Percentiles rank a stretch among this genome's conserved stretches.
These are phyloP conservation scores for Suhomyces chickasaworum DNA, from an alignment of 1,139 yeast species.

Conservation along the genomic window DNA sequence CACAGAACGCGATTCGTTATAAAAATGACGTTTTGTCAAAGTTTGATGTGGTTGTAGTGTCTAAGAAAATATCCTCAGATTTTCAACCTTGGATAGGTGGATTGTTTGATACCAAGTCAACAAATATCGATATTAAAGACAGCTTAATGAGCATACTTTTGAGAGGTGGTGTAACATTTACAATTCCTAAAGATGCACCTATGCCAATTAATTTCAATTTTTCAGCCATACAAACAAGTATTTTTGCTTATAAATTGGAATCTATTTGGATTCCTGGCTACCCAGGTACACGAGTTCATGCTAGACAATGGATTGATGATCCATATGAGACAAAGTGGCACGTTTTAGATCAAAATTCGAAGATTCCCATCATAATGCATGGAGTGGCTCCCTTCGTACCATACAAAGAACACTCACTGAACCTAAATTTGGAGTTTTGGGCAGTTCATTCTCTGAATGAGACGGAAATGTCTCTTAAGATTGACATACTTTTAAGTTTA, in stretches of 20 bases:
- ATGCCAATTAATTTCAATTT: slow-evolving; percentile 50
- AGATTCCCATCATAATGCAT: slow-evolving; percentile 53
- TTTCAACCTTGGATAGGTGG: slow-evolving; percentile 36
- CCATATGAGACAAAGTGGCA: slow-evolving; percentile 83
- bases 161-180: slow-evolving; percentile 36
- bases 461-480: slow-evolving; percentile 35
- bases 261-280: background rate
- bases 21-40: slow-evolving; percentile 34
- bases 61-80: slow-evolving; percentile 24
- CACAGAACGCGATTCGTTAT: slow-evolving; percentile 50
- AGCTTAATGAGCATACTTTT: slow-evolving; percentile 34
- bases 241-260: slow-evolving; percentile 55
- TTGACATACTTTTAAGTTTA: slow-evolving; percentile 49
- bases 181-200: slow-evolving; percentile 49
- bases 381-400: slow-evolving; percentile 85
- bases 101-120: slow-evolving; percentile 23
- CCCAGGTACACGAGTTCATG: slow-evolving; percentile 5
- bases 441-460: slow-evolving; percentile 25
- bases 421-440: slow-evolving; percentile 50
- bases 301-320: slow-evolving; percentile 66
- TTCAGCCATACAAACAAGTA: slow-evolving; percentile 62
- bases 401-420: slow-evolving; percentile 31
- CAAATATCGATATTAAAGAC: slow-evolving; percentile 31
- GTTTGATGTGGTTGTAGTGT: slow-evolving; percentile 54
- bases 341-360: slow-evolving; percentile 40